phyloP scores from a whole-genome alignment of 768 basidiomycete genomes.

The Suillus discolor region DNA sequence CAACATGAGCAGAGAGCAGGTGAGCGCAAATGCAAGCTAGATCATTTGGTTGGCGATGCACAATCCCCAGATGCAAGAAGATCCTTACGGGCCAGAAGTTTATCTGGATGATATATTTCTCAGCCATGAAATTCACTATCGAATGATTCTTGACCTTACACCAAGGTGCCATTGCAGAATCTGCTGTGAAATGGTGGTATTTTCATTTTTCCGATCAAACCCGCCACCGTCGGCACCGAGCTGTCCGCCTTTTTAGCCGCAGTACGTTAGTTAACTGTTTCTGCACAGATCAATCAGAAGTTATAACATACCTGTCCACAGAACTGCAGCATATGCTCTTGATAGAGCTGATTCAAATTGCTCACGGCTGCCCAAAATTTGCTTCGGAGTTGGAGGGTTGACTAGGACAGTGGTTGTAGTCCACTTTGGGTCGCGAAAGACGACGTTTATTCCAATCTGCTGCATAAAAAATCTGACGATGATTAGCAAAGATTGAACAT shows the following conservation, averaged over 20 bases:
- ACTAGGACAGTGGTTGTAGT: too few species aligned
- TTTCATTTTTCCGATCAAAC: constrained; percentile 7
- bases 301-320: constrained; percentile 16
- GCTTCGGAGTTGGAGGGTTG: not conserved
- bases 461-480: constrained; percentile 4
- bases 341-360: constrained; percentile 10
- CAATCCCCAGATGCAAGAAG: not conserved
- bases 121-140: not conserved
- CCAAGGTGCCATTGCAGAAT: constrained; percentile 16
- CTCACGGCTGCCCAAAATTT: not conserved
- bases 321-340: constrained; percentile 3
- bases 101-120: constrained; percentile 7
- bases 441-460: not conserved
- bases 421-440: not conserved
- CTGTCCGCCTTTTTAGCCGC: constrained; percentile 13
- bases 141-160: constrained; percentile 11
- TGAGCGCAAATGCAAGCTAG: constrained; percentile 11
- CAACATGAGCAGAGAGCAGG: constrained; percentile 12
- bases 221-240: constrained; percentile 11
- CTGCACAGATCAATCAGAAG: not conserved
- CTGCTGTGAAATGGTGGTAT: constrained; percentile 13
- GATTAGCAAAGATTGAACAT: not conserved
- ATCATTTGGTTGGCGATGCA: not conserved
- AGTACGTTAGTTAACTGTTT: not conserved
- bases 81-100: constrained; percentile 18